Base-by-base conservation (phyloP, 805 yeast species). In the Helenozyma baotianmanensis region DNA sequence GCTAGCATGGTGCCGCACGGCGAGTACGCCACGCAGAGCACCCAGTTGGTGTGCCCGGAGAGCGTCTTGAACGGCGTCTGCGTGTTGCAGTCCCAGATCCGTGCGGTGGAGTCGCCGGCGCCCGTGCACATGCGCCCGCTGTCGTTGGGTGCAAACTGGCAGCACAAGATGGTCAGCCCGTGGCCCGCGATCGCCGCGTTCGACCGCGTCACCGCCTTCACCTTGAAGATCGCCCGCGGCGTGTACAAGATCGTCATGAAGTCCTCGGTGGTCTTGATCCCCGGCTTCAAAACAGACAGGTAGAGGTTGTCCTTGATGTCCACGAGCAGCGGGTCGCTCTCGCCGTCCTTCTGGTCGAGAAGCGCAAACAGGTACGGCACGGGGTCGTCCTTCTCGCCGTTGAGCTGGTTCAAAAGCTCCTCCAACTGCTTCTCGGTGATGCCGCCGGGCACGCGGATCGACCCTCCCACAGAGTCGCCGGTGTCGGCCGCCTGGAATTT, bases 21-120 rank as follows among this genome's bases (percentile, higher is more conserved):
- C 14, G 94, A 82, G 81, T 94, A 92, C 2, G 83, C 67, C 6
- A 83, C 96, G 56, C 95, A 82, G 27, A 92, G 64, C 6, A 92
- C 97, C 96, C 97, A 92, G 62, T 89, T 87, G 9, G 76, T 65
- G 52, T 92, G 98, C 1, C 97, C 97, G 4, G 68, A 51, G 32
- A 92, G 63, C 0, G 95, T 85, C 40, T 77, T 73, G 52, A 80
- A 65, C 7, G 96, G 96, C 0, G 98, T 92, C 46, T 86, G 92
- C 0, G 97, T 89, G 49, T 87, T 81, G 58, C 96, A 84, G 60
- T 89, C 97, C 98, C 98, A 92, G 29, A 90, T 75, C 54, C 97
- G 71, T 2, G 97, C 97, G 7, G 97, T 89, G 23, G 82, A 76
- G 59, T 92, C 98, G 27, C 98, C 98, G 5, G 96, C 86, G 23